Evolutionary conservation across 768 basidiomycete genomes (phyloP), one percentile per base, ranked within the genome.

Genomic region (Boletus subparvulus): DNA sequence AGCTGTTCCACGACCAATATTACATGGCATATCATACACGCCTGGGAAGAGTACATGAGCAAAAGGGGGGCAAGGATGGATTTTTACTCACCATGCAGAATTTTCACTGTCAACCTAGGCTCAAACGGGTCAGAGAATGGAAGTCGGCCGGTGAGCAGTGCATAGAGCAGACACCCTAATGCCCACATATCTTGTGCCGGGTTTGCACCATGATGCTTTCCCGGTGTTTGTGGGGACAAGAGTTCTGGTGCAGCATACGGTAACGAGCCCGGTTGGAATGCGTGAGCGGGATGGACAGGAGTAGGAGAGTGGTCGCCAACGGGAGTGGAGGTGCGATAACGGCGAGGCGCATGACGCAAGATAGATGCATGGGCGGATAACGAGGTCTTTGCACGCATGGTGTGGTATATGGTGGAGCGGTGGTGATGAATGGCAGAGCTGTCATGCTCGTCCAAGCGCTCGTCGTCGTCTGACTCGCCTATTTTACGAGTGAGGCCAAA

Each of bases 181-280:
- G 97, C 94, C 97, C 97, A 99, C 30, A 98, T 86, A 61, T 99
- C 97, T 67, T 94, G 92, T 0, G 90, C 84, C 3, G 94, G 88
- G 62, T 83, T 74, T 9, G 66, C 64, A 26, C 70, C 62, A 26
- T 60, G 52, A 17, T 52, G 54, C 32, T 26, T 68, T 0, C 82
- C 80, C 3, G 72, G 73, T 16, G 74, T 70, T 50, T 81, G 83
- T 0, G 90, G 84, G 4, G 84, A 77, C 3, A 97, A 79, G 4
- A 97, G 80, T 68, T 98, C 94, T 6, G 94, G 94, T 0, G 94
- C 81, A 1, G 92, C 90, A 65, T 98, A 98, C 0, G 93, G 94
- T 3, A 98, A 75, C 2, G 94, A 96, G 8, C 94, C 95, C 0
- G 88, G 86, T 40, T 87, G 86, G 65, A 87, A 83, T 39, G 68